Evolutionary conservation across 176 grass and related monocot species (phyloP).

Genomic region (Typha latifolia): DNA sequence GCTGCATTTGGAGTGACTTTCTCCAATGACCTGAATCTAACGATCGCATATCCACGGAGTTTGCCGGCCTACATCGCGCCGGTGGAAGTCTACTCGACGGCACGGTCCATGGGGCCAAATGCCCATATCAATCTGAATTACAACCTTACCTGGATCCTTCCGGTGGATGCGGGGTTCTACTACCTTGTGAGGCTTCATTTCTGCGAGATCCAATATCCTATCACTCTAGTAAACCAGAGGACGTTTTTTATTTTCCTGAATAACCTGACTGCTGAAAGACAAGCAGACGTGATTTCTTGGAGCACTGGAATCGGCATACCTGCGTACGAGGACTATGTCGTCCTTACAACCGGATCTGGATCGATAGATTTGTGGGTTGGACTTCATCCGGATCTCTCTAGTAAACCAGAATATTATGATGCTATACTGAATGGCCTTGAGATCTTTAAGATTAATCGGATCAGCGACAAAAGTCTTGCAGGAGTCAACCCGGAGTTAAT

Average conservation of each 20-base stretch:
- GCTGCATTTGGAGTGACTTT: constrained; percentile 32
- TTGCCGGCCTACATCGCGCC: constrained; percentile 49
- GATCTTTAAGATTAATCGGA: constrained; percentile 42
- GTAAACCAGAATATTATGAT: constrained; percentile 40
- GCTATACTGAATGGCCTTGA: constrained; percentile 80
- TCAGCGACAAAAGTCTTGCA: constrained; percentile 23
- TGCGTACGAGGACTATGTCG: constrained; percentile 30
- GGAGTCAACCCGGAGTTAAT: constrained; percentile 34
- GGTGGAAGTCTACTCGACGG: constrained; percentile 36
- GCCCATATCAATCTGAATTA: constrained; percentile 47
- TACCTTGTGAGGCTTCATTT: constrained; percentile 79
- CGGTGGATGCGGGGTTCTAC: constrained; percentile 37
- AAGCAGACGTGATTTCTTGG: constrained; percentile 46
- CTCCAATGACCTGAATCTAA: constrained; percentile 33
- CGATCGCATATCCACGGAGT: constrained; percentile 12
- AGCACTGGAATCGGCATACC: constrained; percentile 38
- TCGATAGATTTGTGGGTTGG: constrained; percentile 51
- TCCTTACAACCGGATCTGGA: constrained; percentile 12
- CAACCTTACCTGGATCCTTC: constrained; percentile 82
- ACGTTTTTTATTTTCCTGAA: constrained; percentile 62
- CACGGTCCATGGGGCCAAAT: constrained; percentile 65
- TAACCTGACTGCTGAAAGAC: constrained; percentile 40
- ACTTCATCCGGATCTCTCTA: constrained; percentile 48
- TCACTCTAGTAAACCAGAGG: constrained; percentile 45
- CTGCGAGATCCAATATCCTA: constrained; percentile 70